A percentile compares a stretch with the other conserved stretches of the same genome.
Conservation (phyloP, 768 basidiomycete species). For the Naganishia vishniacii region DNA sequence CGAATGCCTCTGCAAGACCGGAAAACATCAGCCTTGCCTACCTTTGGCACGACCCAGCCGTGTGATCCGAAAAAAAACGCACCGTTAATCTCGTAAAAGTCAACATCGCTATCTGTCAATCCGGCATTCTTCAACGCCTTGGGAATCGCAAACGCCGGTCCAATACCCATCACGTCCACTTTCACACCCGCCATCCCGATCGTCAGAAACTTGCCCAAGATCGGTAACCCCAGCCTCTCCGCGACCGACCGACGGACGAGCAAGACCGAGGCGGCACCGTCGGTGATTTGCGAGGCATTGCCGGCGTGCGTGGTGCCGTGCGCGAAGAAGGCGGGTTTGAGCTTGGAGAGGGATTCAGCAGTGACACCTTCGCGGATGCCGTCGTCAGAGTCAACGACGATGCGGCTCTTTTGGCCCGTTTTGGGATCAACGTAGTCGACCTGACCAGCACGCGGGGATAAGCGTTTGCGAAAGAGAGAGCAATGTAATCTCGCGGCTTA, state of each 20-base stretch:
- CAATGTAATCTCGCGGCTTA: background rate
- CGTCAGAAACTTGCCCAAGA: slow-evolving; percentile 76
- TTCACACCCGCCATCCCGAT: slow-evolving; percentile 71
- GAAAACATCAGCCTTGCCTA: background rate
- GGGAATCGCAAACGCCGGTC: slow-evolving; percentile 83
- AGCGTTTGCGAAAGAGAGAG: background rate
- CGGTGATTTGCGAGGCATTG: slow-evolving; percentile 83
- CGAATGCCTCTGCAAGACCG: slow-evolving; percentile 76
- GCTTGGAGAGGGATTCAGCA: slow-evolving; percentile 65
- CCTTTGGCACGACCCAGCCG: too few species aligned
- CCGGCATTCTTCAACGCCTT: slow-evolving; percentile 45
- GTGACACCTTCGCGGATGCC: slow-evolving; percentile 83
- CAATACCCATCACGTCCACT: slow-evolving; percentile 83
- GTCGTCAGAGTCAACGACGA: slow-evolving; percentile 73
- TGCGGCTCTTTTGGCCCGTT: slow-evolving; percentile 61
- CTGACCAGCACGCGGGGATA: slow-evolving; percentile 39
- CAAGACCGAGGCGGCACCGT: slow-evolving; percentile 85
- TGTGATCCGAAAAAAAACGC: background rate
- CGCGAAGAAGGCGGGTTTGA: slow-evolving; percentile 78
- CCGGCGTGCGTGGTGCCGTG: slow-evolving; percentile 57
- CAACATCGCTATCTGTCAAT: slow-evolving; percentile 37
- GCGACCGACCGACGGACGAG: slow-evolving; percentile 74
- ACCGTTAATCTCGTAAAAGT: slow-evolving; percentile 46
- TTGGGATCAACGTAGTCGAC: slow-evolving; percentile 67
- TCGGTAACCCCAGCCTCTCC: slow-evolving; percentile 73